phyloP scores from a whole-genome alignment of 2,329 filamentous ascomycete genomes.

The Fusarium acutatum region DNA sequence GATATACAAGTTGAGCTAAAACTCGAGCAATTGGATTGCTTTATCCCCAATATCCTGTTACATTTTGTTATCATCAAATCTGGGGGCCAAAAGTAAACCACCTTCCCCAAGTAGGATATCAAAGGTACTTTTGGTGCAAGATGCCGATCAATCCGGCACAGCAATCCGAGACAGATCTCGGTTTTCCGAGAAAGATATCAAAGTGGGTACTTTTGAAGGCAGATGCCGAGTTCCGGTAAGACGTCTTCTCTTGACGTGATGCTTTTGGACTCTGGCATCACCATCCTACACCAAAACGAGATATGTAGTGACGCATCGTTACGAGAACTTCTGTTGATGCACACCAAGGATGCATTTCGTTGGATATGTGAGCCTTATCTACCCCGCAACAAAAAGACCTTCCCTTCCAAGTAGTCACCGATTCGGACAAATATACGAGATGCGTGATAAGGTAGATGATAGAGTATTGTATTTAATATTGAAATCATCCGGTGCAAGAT shows the following conservation, averaged over 20 bases:
- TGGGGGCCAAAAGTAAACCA: neutral
- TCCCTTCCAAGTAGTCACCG: neutral
- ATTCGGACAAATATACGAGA: neutral
- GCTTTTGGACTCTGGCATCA: neutral
- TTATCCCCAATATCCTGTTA: neutral
- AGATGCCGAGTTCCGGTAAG: neutral
- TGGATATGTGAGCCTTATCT: neutral
- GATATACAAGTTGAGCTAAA: too few species aligned
- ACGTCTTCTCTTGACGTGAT: neutral
- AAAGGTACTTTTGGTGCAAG: neutral
- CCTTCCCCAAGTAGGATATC: neutral
- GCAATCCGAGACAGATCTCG: neutral
- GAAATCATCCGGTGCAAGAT: accelerated
- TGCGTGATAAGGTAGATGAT: accelerated
- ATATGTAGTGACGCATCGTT: neutral
- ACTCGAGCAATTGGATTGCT: neutral
- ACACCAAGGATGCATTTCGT: accelerated
- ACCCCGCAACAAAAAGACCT: neutral
- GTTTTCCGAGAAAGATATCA: neutral
- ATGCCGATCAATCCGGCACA: neutral
- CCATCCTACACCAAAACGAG: neutral
- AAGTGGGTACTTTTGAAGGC: neutral
- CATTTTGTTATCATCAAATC: neutral
- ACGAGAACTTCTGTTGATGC: neutral
- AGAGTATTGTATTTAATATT: neutral